Conservation (phyloP, 2,329 filamentous ascomycete genomes). For the Cladosporium sp. region DNA sequence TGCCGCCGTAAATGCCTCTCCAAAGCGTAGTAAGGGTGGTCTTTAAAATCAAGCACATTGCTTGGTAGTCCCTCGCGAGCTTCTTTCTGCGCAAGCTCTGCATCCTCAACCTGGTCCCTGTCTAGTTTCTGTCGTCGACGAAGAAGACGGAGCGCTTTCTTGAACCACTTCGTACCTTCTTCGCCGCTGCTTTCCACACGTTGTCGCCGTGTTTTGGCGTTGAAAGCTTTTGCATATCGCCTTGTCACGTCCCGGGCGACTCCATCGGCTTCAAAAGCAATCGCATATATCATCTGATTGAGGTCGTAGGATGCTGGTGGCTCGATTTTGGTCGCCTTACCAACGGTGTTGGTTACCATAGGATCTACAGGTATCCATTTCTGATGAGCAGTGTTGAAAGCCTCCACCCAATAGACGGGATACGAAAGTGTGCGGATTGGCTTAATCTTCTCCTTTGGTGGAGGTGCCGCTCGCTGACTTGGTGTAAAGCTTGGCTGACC, state of each 20-base stretch:
- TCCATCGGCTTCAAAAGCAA: conserved; percentile 78
- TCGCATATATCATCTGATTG: conserved; percentile 75
- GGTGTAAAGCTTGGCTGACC: conserved; percentile 27
- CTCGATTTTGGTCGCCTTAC: conserved; percentile 71
- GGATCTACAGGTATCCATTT: conserved; percentile 91
- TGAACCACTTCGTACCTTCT: conserved; percentile 54
- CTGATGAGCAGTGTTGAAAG: conserved; percentile 77
- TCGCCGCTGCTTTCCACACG: conserved; percentile 65
- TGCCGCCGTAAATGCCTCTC: conserved; percentile 78
- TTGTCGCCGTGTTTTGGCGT: conserved; percentile 77
- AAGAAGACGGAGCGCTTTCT: conserved; percentile 44
- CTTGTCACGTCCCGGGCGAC: conserved; percentile 78
- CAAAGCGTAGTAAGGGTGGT: conserved; percentile 55
- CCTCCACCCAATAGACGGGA: conserved; percentile 92
- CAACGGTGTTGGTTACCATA: conserved; percentile 73
- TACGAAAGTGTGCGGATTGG: conserved; percentile 64
- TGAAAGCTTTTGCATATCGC: conserved; percentile 82
- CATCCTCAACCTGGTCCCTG: conserved; percentile 78
- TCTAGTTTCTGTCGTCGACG: conserved; percentile 41
- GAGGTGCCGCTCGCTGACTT: conserved; percentile 4
- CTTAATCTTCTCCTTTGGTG: conserved; percentile 31
- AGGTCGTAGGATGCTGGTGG: conserved; percentile 72
- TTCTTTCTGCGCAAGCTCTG: conserved; percentile 65
- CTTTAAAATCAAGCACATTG: conserved; percentile 38
- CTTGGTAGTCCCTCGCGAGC: conserved; percentile 60